Evolutionary conservation across 164 flowering plant species (phyloP), one percentile per base, ranked within the genome.

Genomic region (Taxillus chinensis): DNA sequence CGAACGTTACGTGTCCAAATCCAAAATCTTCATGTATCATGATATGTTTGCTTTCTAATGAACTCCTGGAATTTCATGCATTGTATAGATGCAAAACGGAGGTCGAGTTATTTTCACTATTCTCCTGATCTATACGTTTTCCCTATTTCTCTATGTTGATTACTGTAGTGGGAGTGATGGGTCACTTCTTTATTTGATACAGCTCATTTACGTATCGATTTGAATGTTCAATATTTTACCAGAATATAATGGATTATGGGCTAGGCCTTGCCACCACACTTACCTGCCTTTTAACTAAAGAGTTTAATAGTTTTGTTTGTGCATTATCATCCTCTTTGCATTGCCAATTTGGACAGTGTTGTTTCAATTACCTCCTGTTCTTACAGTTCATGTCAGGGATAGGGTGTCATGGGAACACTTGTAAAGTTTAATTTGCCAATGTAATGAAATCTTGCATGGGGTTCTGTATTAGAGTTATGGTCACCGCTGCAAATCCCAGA

Each of bases 1-100:
- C 59, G 57, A 66, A 71, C 61, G 27, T 66, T 85, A 15, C 84
- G 68, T 59, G 68, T 73, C n/a, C 81, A 83, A 58, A 78, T 83
- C 37, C 86, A 83, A 66, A 85, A 85, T 67, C 50, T 83, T 41
- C 85, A 82, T 65, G 65, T 79, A 50, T 79, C 77, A 53, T 72
- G 68, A 77, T 51, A 51, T 39, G 10, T 52, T 43, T 63, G 9
- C 12, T 42, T 11, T 5, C 4, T 15, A 7, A 1, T 15, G 7
- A 6, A 14, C 16, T 54, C 5, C 7, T 7, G 38, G 39, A 39
- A 54, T 54, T 54, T 54, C 11, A 7, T 7, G 57, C 57, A 7
- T 17, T 54, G 8, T 11, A 48, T 48, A 14, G 13, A 8, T 11
- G 13, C 13, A 48, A 7, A 11, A 3, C 4, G 51, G 13, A 11